phyloP scores from a whole-genome alignment of 192 early-diverging fungal species.

The Gigaspora rosea region DNA sequence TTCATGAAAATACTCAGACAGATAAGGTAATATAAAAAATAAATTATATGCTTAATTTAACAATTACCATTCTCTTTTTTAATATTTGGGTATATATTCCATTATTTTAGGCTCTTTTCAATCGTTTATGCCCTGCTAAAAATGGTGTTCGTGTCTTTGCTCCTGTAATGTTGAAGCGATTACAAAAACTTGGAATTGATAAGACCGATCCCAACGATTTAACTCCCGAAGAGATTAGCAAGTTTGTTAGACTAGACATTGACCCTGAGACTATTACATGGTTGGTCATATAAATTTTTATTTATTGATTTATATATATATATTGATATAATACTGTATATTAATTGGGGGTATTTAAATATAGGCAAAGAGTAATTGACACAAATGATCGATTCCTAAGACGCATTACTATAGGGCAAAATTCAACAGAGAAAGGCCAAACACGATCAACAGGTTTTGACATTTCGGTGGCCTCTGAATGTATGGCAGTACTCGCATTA shows the following conservation, averaged over 20 bases:
- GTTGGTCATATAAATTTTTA: conserved; percentile 35
- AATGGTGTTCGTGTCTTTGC: conserved; percentile 85
- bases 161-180: conserved; percentile 81
- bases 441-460: conserved; percentile 93
- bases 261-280: conserved; percentile 94
- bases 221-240: conserved; percentile 72
- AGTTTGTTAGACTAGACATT: conserved; percentile 92
- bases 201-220: conserved; percentile 80
- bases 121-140: conserved; percentile 83
- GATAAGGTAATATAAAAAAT: conserved; percentile 47
- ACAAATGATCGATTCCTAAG: conserved; percentile 97
- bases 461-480: conserved; percentile 97
- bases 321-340: background rate
- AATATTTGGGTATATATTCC: background rate
- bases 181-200: conserved; percentile 78
- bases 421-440: conserved; percentile 83
- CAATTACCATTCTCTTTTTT: too few relatives aligned
- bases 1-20: conserved; percentile 90
- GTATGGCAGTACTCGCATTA: conserved; percentile 97
- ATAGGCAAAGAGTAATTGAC: conserved; percentile 83
- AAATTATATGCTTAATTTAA: background rate
- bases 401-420: conserved; percentile 87
- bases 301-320: background rate
- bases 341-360: background rate
- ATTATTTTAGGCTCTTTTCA: conserved; percentile 72